phyloP scores from a whole-genome alignment of 192 early-diverging fungal genomes.

The Umbelopsis vinacea region DNA sequence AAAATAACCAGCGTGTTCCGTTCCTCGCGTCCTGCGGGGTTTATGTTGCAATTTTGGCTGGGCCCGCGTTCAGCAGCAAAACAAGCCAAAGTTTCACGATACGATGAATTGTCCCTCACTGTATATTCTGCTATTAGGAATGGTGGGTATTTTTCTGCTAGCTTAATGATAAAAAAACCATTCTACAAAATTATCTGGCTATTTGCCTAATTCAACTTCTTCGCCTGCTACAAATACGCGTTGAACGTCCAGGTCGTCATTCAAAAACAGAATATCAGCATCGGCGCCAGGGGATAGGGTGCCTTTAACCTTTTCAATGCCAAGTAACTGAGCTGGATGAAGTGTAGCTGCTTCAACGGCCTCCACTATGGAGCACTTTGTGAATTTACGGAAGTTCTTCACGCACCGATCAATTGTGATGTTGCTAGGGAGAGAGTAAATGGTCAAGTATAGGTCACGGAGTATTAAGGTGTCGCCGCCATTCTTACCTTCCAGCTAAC shows the following conservation, averaged over 20 bases:
- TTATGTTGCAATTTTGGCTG: too few species aligned
- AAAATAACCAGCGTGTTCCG: too few species aligned
- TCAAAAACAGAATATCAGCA: slow-evolving; percentile 71
- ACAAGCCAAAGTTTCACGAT: too few species aligned
- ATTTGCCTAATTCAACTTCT: slow-evolving; percentile 45
- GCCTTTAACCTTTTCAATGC: slow-evolving; percentile 69
- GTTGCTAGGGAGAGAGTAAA: slow-evolving; percentile 28
- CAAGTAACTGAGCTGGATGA: slow-evolving; percentile 72
- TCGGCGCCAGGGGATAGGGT: slow-evolving; percentile 68
- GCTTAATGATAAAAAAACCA: neutral
- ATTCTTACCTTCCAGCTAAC: slow-evolving; percentile 22
- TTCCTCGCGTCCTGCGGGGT: neutral
- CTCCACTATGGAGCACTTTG: slow-evolving; percentile 70
- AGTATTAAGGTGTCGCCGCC: neutral
- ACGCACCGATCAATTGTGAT: slow-evolving; percentile 72
- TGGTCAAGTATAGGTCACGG: neutral
- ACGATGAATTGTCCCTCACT: too few species aligned
- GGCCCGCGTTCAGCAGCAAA: too few species aligned
- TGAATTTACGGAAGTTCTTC: slow-evolving; percentile 74
- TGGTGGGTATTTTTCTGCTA: neutral
- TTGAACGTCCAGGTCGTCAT: slow-evolving; percentile 58
- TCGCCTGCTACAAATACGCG: slow-evolving; percentile 69
- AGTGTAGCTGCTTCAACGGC: slow-evolving; percentile 77
- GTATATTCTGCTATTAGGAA: too few species aligned
- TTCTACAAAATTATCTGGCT: neutral